A percentile compares a stretch with the other conserved stretches of the same genome.
Conservation (phyloP, 805 yeast species). For the Candida arabinofermentans region DNA sequence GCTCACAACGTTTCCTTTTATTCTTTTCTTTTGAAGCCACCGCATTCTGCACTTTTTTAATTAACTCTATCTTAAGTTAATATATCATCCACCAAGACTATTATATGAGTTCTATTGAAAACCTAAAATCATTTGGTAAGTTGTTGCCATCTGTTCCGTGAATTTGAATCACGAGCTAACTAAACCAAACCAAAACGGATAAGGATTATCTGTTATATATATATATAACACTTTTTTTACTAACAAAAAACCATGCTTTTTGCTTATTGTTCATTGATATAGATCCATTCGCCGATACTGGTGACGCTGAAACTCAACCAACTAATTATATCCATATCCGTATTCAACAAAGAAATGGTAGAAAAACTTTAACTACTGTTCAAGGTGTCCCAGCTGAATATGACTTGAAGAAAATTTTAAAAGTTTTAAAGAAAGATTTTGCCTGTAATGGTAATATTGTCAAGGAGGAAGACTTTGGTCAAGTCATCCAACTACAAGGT, state of each 20-base stretch:
- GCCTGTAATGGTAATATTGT: slow-evolving; percentile 99
- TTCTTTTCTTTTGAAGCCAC: background rate
- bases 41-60: background rate
- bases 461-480: slow-evolving; percentile 94
- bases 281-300: slow-evolving; percentile 99
- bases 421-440: slow-evolving; percentile 93
- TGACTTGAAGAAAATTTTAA: slow-evolving; percentile 89
- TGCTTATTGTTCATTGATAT: background rate
- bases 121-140: slow-evolving; percentile 72
- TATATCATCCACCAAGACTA: background rate
- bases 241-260: background rate
- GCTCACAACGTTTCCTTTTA: background rate
- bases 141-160: slow-evolving; percentile 9
- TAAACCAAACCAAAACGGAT: too few relatives aligned
- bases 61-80: background rate
- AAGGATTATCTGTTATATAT: too few relatives aligned
- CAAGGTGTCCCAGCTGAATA: slow-evolving; percentile 96
- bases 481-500: slow-evolving; percentile 96
- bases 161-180: too few relatives aligned
- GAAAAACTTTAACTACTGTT: slow-evolving; percentile 96
- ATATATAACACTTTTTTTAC: too few relatives aligned
- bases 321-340: slow-evolving; percentile 96
- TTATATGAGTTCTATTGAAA: slow-evolving; percentile 87
- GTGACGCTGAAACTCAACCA: slow-evolving; percentile 97
- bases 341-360: slow-evolving; percentile 99